These are phyloP conservation scores for Bathelium albidoporum DNA, from an alignment of 495 filamentous ascomycete genomes.

Conservation along the genomic window DNA sequence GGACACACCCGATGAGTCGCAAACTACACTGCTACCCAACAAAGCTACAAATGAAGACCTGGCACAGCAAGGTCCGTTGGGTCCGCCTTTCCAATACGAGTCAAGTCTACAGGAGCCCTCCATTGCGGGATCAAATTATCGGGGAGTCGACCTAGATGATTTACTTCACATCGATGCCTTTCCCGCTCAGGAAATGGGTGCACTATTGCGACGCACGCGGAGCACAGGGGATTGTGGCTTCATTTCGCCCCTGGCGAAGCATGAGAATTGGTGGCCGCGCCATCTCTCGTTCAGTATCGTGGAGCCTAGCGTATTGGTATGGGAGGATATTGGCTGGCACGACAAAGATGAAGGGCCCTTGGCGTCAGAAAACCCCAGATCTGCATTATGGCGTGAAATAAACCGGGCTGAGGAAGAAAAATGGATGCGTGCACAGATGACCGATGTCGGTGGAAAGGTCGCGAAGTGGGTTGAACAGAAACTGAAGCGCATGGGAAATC, in stretches of 20 bases:
- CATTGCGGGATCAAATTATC: conserved; percentile 27
- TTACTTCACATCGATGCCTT: conserved; percentile 19
- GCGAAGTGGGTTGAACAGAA: conserved; percentile 58
- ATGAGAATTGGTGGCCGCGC: conserved; percentile 55
- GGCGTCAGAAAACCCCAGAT: conserved; percentile 19
- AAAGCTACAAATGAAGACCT: conserved; percentile 1
- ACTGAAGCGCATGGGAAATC: conserved; percentile 48
- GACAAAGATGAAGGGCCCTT: conserved; percentile 23
- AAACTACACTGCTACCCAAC: conserved; percentile 3
- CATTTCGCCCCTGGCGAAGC: conserved; percentile 33
- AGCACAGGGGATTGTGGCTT: conserved; percentile 31
- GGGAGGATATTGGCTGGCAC: conserved; percentile 43
- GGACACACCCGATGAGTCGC: conserved; percentile 17
- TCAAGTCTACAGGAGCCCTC: conserved; percentile 21
- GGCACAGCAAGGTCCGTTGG: background rate
- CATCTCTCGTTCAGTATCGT: conserved; percentile 81
- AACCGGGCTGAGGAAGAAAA: conserved; percentile 48
- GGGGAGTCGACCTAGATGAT: conserved; percentile 24
- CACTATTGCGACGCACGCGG: conserved; percentile 32
- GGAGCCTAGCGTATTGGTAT: conserved; percentile 74
- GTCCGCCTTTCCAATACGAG: too few species aligned
- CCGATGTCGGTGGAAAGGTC: conserved; percentile 40
- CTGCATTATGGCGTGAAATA: conserved; percentile 37
- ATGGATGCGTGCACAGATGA: conserved; percentile 43
- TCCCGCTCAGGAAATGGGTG: conserved; percentile 16